Evolutionary conservation across 208 protist species (phyloP).

Genomic region (Lotmaria passim): DNA sequence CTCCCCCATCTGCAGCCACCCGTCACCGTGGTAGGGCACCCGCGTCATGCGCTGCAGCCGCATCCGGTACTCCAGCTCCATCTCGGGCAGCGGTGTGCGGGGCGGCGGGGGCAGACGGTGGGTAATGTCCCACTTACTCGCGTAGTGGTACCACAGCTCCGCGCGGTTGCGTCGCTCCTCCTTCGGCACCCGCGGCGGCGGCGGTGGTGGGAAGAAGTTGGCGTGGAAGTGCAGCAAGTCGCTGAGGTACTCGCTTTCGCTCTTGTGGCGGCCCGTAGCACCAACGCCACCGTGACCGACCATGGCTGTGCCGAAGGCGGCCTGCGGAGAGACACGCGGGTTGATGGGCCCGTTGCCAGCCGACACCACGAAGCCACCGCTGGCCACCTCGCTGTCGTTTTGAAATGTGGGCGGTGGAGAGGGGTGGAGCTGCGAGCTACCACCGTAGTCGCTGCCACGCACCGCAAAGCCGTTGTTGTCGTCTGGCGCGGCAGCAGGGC

Average conservation of each 20-base stretch:
- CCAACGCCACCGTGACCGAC: background rate
- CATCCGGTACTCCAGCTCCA: slow-evolving; percentile 69
- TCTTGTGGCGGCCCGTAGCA: slow-evolving; percentile 32
- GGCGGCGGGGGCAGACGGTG: slow-evolving; percentile 80
- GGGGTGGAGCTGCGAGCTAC: background rate
- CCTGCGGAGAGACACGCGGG: background rate
- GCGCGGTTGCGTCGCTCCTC: slow-evolving; percentile 51
- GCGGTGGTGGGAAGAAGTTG: slow-evolving; percentile 81
- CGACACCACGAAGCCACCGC: slow-evolving; percentile 20
- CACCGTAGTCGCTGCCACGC: background rate
- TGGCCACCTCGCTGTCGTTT: background rate
- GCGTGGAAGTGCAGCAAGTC: slow-evolving; percentile 83
- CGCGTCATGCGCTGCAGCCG: slow-evolving; percentile 49
- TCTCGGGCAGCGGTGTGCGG: slow-evolving; percentile 75
- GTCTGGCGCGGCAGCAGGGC: background rate
- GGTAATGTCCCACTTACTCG: slow-evolving; percentile 84
- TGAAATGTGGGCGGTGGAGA: background rate
- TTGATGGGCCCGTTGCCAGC: background rate
- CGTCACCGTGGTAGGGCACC: slow-evolving; percentile 75
- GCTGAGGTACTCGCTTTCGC: slow-evolving; percentile 70
- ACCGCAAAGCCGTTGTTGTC: slow-evolving; percentile 12
- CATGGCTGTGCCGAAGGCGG: background rate
- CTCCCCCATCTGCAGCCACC: slow-evolving; percentile 69
- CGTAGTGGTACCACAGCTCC: slow-evolving; percentile 81
- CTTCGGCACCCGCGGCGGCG: slow-evolving; percentile 60